These are phyloP conservation scores for Gryganskiella cystojenkinii DNA, from an alignment of 192 early-diverging fungal genomes.

Conservation along the genomic window DNA sequence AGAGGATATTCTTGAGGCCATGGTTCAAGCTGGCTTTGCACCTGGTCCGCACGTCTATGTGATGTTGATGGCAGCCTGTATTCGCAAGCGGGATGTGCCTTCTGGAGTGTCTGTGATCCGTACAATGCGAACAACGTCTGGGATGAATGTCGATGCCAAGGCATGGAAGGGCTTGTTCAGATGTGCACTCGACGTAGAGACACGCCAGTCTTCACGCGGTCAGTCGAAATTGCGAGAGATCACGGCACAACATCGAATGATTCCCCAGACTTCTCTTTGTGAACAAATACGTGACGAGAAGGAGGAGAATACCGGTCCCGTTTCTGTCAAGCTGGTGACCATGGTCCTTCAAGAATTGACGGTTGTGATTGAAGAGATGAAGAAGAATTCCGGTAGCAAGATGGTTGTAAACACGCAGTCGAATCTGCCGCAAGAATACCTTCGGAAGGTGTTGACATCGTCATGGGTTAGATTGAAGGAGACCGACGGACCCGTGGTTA, in stretches of 20 bases:
- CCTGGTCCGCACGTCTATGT: constrained; percentile 22
- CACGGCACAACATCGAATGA: no score
- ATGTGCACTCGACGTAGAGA: constrained; percentile 31
- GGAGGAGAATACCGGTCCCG: background rate
- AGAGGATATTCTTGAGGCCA: constrained; percentile 25
- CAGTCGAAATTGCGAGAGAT: background rate
- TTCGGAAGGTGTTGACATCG: constrained; percentile 13
- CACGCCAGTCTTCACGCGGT: background rate
- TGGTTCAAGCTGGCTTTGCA: constrained; percentile 33
- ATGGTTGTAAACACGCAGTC: background rate
- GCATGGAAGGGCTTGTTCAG: constrained; percentile 45
- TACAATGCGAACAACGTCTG: constrained; percentile 14
- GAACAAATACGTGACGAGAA: no score
- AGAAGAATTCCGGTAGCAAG: background rate
- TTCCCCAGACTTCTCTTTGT: no score
- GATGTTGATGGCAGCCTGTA: constrained; percentile 19
- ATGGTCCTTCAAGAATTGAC: no score
- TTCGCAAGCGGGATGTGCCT: constrained; percentile 24
- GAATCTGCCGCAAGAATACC: constrained; percentile 17
- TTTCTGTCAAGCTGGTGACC: background rate
- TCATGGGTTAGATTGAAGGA: constrained; percentile 20
- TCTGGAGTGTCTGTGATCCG: constrained; percentile 13
- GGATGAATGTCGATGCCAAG: constrained; percentile 33
- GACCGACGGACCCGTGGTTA: background rate
- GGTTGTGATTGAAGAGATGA: no score